phyloP scores from a whole-genome alignment of 108 stramenopile species.

The Phaeodactylum tricornutum region DNA sequence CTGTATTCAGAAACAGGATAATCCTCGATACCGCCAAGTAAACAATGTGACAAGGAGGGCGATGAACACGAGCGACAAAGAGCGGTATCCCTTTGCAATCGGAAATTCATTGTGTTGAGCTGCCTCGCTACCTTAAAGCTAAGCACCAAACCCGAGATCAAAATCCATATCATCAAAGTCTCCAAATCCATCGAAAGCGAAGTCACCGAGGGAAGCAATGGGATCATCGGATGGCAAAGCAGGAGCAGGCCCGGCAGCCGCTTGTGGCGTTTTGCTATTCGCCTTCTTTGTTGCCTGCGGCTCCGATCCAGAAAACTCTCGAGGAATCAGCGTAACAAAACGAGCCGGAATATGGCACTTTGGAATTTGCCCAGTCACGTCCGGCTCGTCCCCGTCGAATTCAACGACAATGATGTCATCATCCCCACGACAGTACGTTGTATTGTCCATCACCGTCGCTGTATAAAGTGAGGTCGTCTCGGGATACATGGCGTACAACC shows the following conservation, averaged over 20 bases:
- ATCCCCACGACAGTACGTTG: conserved; percentile 59
- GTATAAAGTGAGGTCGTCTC: conserved; percentile 58
- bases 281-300: not conserved
- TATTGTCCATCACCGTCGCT: conserved; percentile 64
- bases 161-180: conserved; percentile 7
- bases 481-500: conserved; percentile 75
- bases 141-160: conserved; percentile 1
- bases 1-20: no score
- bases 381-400: conserved; percentile 68
- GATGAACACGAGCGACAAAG: no score
- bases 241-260: not conserved
- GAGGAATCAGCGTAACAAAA: conserved; percentile 57
- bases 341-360: conserved; percentile 61
- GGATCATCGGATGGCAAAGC: not conserved
- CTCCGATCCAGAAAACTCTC: conserved; percentile 41
- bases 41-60: no score
- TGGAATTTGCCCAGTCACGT: conserved; percentile 23
- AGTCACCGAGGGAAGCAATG: not conserved
- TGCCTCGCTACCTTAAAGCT: no score
- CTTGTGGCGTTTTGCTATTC: not conserved
- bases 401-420: conserved; percentile 74
- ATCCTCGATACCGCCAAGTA: no score
- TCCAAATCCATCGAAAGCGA: not conserved
- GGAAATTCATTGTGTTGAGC: no score
- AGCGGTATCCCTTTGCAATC: no score